These are phyloP conservation scores for Rubus parviflorus DNA, from an alignment of 306 rosid species.

Conservation along the genomic window DNA sequence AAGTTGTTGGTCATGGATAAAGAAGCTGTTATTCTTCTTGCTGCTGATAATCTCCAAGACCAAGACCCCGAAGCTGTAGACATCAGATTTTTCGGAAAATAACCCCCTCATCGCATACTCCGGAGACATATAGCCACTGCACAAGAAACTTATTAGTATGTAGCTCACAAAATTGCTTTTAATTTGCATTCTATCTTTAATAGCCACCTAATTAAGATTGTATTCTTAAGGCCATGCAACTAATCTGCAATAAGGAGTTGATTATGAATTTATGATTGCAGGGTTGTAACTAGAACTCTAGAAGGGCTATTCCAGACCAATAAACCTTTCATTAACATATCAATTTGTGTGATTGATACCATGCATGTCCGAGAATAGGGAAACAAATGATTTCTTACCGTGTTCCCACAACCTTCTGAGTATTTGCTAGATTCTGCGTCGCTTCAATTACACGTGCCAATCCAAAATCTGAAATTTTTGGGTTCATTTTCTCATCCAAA, in stretches of 20 bases:
- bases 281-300: too few relatives aligned
- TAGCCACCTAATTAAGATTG: too few relatives aligned
- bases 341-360: too few relatives aligned
- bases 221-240: too few relatives aligned
- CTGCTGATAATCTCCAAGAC: constrained; percentile 34
- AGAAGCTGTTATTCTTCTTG: constrained; percentile 25
- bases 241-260: too few relatives aligned
- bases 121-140: constrained; percentile 38
- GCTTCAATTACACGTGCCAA: constrained; percentile 21
- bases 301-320: too few relatives aligned
- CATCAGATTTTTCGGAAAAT: constrained; percentile 31
- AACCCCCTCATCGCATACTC: constrained; percentile 29
- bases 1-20: neutral
- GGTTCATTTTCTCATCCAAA: constrained; percentile 24
- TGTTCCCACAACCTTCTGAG: constrained; percentile 30
- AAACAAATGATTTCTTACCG: constrained; percentile 5
- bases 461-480: constrained; percentile 34
- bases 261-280: too few relatives aligned
- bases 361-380: too few relatives aligned
- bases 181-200: too few relatives aligned
- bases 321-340: too few relatives aligned
- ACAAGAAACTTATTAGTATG: neutral
- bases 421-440: constrained; percentile 14
- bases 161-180: neutral
- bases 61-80: constrained; percentile 35